These are phyloP conservation scores for Penicillium simplicissimum DNA, from an alignment of 495 filamentous ascomycete species.

Conservation along the genomic window DNA sequence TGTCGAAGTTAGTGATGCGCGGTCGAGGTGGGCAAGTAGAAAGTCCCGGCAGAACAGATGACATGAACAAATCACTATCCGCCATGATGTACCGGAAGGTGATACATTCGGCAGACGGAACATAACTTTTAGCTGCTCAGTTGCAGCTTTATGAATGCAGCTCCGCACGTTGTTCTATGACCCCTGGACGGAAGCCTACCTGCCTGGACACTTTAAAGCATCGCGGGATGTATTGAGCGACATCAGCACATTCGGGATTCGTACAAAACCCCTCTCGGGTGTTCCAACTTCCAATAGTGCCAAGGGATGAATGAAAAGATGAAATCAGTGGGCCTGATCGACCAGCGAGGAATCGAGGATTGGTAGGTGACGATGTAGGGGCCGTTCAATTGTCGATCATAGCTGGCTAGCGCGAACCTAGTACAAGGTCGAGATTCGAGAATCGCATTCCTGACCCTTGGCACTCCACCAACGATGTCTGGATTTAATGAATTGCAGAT, in stretches of 20 bases:
- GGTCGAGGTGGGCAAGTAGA: constrained; percentile 1
- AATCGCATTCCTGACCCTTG: constrained; percentile 22
- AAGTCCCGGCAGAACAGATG: neutral
- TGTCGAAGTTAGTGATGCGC: neutral
- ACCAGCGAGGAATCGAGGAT: constrained; percentile 17
- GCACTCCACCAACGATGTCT: constrained; percentile 23
- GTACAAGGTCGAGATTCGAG: constrained; percentile 3
- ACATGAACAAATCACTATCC: constrained; percentile 9
- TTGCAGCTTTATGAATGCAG: neutral
- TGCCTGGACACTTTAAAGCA: neutral
- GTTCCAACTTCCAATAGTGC: neutral
- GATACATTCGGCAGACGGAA: constrained; percentile 1
- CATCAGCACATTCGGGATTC: neutral
- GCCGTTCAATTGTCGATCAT: constrained; percentile 32
- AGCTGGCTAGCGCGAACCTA: constrained; percentile 24
- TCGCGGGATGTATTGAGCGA: constrained; percentile 2
- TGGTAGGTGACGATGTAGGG: constrained; percentile 15
- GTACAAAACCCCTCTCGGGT: constrained; percentile 3
- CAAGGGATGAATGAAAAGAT: constrained; percentile 13
- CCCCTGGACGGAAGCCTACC: neutral
- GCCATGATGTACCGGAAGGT: neutral
- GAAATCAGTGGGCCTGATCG: constrained; percentile 26
- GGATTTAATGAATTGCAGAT: constrained; percentile 14
- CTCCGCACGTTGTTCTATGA: neutral
- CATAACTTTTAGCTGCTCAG: constrained; percentile 17